Evolutionary conservation across 176 grass and related monocot species (phyloP).

Genomic region (Canna indica): DNA sequence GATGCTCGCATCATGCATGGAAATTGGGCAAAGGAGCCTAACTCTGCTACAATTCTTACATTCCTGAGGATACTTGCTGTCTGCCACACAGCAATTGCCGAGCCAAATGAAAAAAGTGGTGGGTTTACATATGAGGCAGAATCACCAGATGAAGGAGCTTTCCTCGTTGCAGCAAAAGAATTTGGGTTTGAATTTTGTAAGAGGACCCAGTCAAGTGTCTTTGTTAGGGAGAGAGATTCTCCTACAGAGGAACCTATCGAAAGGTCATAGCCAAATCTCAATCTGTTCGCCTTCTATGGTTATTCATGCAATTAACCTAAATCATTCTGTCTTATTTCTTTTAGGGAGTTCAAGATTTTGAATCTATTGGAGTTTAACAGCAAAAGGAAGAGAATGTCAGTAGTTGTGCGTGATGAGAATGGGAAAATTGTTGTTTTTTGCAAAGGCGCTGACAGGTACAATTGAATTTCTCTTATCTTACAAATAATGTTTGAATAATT

Average conservation of each 20-base stretch:
- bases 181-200: conserved; percentile 97
- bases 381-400: conserved; percentile 98
- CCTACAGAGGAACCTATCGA: conserved; percentile 45
- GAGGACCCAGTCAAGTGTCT: conserved; percentile 83
- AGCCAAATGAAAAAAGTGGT: conserved; percentile 63
- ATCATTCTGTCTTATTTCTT: conserved; percentile 12
- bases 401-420: conserved; percentile 78
- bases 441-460: conserved; percentile 95
- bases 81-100: conserved; percentile 89
- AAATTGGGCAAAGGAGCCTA: conserved; percentile 86
- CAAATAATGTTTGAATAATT: background rate
- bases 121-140: conserved; percentile 85
- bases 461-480: conserved; percentile 17
- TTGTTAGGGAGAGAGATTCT: conserved; percentile 66
- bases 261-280: conserved; percentile 44
- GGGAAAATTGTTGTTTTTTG: conserved; percentile 79
- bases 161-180: conserved; percentile 89
- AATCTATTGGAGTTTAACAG: conserved; percentile 98
- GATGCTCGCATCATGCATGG: conserved; percentile 76
- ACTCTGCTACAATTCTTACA: conserved; percentile 36
- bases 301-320: background rate
- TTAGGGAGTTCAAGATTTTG: conserved; percentile 97
- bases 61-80: conserved; percentile 89
- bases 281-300: background rate
- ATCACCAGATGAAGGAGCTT: conserved; percentile 92